Conservation (phyloP, 2,329 filamentous ascomycete species). For the Penicillium sp. region DNA sequence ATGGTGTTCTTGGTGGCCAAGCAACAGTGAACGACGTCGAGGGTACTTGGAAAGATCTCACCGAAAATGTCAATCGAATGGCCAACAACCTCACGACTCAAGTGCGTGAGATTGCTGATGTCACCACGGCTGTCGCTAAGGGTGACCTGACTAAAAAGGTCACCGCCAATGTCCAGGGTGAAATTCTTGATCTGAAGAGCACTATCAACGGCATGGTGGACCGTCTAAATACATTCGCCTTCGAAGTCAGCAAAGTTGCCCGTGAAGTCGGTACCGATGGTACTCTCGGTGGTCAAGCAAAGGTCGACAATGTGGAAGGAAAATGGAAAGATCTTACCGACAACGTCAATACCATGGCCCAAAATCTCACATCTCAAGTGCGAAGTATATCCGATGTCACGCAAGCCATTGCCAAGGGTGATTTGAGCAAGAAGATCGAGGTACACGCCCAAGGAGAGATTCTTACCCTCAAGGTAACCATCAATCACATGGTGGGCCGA, state of each 20-base stretch:
- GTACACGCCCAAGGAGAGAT: conserved; percentile 96
- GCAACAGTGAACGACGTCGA: conserved; percentile 95
- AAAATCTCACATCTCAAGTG: conserved; percentile 70
- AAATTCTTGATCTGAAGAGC: conserved; percentile 93
- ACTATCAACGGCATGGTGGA: conserved; percentile 77
- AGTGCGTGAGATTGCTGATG: conserved; percentile 95
- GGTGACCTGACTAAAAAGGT: conserved; percentile 97
- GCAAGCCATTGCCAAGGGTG: conserved; percentile 91
- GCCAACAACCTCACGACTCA: conserved; percentile 97
- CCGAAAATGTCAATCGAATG: conserved; percentile 97
- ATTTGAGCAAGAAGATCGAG: conserved; percentile 94
- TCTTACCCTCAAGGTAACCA: conserved; percentile 89
- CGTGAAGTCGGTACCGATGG: conserved; percentile 68
- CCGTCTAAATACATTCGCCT: conserved; percentile 65
- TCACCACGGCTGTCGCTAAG: conserved; percentile 92
- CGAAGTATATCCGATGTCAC: conserved; percentile 92
- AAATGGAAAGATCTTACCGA: conserved; percentile 71
- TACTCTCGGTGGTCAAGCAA: conserved; percentile 66
- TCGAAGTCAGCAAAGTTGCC: conserved; percentile 68
- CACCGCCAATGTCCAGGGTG: conserved; percentile 87
- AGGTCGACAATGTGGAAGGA: conserved; percentile 68
- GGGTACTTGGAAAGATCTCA: conserved; percentile 95
- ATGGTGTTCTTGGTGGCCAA: conserved; percentile 91
- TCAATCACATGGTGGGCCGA: conserved; percentile 98
- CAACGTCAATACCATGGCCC: conserved; percentile 70